Percentiles rank a stretch among this genome's conserved stretches.
Evolutionary conservation across 306 rosid genomes (phyloP).

Genomic region (Lablab purpureus): DNA sequence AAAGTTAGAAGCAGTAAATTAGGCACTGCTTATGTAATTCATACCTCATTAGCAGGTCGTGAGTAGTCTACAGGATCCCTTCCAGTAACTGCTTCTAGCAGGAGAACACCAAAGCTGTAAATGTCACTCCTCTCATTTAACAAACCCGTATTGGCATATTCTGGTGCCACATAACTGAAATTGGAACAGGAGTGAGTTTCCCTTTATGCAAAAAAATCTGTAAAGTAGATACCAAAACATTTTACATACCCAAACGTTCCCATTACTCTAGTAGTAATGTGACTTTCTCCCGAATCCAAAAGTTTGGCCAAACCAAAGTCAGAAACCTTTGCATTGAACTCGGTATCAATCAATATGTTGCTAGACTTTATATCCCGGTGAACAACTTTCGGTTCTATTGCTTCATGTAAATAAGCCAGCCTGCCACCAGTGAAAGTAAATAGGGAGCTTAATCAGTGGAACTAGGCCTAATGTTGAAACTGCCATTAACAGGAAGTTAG

Average conservation of each 20-base stretch:
- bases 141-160: conserved; percentile 92
- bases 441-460: conserved; percentile 25
- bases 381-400: conserved; percentile 96
- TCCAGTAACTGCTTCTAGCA: conserved; percentile 88
- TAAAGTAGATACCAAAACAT: neutral
- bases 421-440: conserved; percentile 57
- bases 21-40: conserved; percentile 5
- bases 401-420: conserved; percentile 95
- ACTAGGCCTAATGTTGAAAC: conserved; percentile 23
- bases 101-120: conserved; percentile 94
- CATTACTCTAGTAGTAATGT: conserved; percentile 96
- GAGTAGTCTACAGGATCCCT: conserved; percentile 95
- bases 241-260: conserved; percentile 91
- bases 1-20: neutral
- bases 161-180: conserved; percentile 95
- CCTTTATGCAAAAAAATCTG: neutral
- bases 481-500: conserved; percentile 6
- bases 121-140: conserved; percentile 96
- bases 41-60: conserved; percentile 85
- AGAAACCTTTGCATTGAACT: conserved; percentile 93
- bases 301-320: conserved; percentile 98
- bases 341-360: conserved; percentile 86
- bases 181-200: conserved; percentile 44
- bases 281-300: conserved; percentile 91
- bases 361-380: conserved; percentile 95